Conservation (phyloP, 108 stramenopile genomes). For the Pseudonitzschia multistriata region DNA sequence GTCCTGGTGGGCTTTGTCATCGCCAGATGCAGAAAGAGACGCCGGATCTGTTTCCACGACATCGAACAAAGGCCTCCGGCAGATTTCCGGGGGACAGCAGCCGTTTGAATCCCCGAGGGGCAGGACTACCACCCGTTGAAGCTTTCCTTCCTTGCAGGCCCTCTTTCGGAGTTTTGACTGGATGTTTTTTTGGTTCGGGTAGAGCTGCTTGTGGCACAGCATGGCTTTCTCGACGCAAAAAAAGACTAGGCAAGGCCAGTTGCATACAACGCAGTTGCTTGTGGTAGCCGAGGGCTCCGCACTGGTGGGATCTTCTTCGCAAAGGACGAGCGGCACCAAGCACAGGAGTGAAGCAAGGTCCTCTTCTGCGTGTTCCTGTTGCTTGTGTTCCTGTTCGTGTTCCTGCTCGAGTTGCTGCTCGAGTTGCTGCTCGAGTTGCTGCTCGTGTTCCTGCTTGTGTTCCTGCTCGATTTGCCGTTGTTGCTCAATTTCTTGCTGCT, state of each 20-base stretch:
- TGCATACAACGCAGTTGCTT: too few species aligned
- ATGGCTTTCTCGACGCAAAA: not conserved
- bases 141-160: not conserved
- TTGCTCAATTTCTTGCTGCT: not conserved
- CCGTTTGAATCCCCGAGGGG: slow-evolving; percentile 2
- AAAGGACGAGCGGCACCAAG: not conserved
- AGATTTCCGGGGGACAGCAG: not conserved
- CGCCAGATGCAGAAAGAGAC: too few species aligned
- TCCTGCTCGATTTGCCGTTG: not conserved
- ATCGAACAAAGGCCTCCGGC: not conserved
- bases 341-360: not conserved
- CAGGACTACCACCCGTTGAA: not conserved
- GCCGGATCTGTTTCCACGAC: not conserved
- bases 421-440: not conserved
- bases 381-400: not conserved
- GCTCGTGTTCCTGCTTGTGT: not conserved
- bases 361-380: not conserved
- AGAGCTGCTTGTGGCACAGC: not conserved
- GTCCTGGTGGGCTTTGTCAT: too few species aligned
- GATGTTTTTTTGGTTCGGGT: not conserved
- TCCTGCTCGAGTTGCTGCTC: not conserved
- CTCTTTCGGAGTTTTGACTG: not conserved
- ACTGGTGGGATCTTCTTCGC: not conserved
- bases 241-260: slow-evolving; percentile 18
- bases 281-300: not conserved